Conservation (phyloP, 768 basidiomycete genomes). For the Amylocystis lapponica region DNA sequence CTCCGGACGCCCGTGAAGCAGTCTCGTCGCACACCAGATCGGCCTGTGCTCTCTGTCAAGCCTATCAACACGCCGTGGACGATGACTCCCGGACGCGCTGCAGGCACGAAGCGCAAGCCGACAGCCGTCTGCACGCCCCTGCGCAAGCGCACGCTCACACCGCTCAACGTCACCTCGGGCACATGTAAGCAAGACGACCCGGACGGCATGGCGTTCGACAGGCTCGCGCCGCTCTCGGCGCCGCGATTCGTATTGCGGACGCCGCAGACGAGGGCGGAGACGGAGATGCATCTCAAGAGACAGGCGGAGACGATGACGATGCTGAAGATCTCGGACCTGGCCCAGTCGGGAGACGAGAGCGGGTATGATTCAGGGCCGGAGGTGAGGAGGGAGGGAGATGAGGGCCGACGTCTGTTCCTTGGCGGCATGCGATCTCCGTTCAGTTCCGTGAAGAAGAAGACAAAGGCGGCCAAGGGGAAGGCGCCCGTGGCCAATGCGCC, state of each 20-base stretch:
- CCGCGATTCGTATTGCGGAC: conserved; percentile 44
- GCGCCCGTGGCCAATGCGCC: conserved; percentile 13
- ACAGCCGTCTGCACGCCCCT: conserved; percentile 52
- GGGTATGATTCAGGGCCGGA: conserved; percentile 50
- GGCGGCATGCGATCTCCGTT: conserved; percentile 6
- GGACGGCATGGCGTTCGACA: conserved; percentile 33
- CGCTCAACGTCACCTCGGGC: conserved; percentile 31
- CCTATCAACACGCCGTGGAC: conserved; percentile 22
- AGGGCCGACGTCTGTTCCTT: conserved; percentile 9
- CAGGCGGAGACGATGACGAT: conserved; percentile 64
- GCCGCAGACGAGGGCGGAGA: conserved; percentile 50
- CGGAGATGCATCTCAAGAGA: conserved; percentile 38
- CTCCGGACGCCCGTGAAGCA: conserved; percentile 59
- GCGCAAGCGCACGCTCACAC: conserved; percentile 38
- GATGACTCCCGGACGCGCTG: conserved; percentile 5
- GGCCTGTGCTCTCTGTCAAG: conserved; percentile 35
- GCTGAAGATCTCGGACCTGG: conserved; percentile 53
- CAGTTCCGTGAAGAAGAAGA: conserved; percentile 13
- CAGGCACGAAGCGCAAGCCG: conserved; percentile 65
- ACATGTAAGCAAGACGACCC: conserved; percentile 11
- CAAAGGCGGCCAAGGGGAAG: not conserved
- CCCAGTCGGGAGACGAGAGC: conserved; percentile 41
- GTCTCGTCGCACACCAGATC: conserved; percentile 31
- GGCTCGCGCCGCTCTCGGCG: conserved; percentile 48
- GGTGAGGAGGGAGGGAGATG: conserved; percentile 35